Evolutionary conservation across 176 grass and related monocot genomes (phyloP).

Genomic region (Cenchrus americanus): DNA sequence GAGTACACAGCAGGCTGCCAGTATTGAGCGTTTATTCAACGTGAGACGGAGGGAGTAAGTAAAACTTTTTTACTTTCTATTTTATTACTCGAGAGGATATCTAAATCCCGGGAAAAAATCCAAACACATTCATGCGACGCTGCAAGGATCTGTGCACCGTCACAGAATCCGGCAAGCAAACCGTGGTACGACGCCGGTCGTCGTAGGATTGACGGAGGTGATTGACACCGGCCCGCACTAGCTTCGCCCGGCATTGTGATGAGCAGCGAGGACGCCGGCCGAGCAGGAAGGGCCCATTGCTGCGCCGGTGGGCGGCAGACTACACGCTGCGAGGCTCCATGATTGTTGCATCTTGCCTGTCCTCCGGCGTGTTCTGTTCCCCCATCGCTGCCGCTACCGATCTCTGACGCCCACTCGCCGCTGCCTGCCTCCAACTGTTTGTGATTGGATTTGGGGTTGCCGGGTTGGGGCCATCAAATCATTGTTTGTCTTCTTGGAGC

Average conservation of each 20-base stretch:
- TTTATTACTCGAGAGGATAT: too few species aligned
- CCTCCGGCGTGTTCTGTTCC: not conserved
- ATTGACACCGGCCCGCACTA: not conserved
- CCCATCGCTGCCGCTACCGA: not conserved
- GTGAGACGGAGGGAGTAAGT: too few species aligned
- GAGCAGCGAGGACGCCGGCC: not conserved
- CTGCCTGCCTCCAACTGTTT: conserved; percentile 6
- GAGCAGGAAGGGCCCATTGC: not conserved
- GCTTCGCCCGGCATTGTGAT: conserved; percentile 11
- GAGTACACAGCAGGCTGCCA: too few species aligned
- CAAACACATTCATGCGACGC: too few species aligned
- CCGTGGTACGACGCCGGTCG: too few species aligned
- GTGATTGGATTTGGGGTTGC: conserved; percentile 8
- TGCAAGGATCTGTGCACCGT: too few species aligned
- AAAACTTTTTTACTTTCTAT: too few species aligned
- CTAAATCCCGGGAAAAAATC: too few species aligned
- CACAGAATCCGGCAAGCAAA: too few species aligned
- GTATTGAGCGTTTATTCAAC: too few species aligned
- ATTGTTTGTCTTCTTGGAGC: not conserved
- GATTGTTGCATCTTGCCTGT: not conserved
- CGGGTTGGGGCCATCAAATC: not conserved
- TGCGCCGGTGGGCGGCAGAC: not conserved
- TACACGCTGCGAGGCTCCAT: not conserved
- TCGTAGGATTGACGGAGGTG: too few species aligned
- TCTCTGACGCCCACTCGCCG: not conserved